Base-by-base conservation (phyloP, 352 stramenopile genomes). In the Aphanomyces stellatus region DNA sequence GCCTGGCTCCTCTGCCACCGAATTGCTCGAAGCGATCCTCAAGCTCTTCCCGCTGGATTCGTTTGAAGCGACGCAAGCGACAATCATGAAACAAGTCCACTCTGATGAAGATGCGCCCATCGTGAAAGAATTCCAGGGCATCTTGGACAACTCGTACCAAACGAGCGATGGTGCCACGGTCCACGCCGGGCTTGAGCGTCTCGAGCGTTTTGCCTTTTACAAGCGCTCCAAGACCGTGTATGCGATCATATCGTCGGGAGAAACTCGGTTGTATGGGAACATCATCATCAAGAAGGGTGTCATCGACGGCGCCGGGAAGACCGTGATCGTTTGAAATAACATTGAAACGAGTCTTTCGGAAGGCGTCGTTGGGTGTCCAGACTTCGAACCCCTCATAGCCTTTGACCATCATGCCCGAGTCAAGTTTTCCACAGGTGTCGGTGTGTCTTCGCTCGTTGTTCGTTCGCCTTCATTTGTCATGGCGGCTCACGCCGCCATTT, bases 141-240 rank as follows among this genome's bases (percentile, higher is more conserved):
- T 65, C n/a, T 24, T 65, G 5, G 27, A 33, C 4, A 10, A 31
- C 0, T 5, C 40, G 59, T 65, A 65, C 46, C 41, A 17, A 28
- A 37, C 41, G 8, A 28, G 17, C 25, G 74, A 80, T 57, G 4
- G 34, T 2, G 49, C 64, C 53, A 33, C 74, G 53, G 68, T 27
- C 25, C 33, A 49, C 19, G 30, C 53, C 5, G 70, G 69, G 62
- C 42, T 70, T 4, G 70, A 61, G 5, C 55, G 68, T 13, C 51
- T 80, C 1, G 74, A 83, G 22, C 63, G 76, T 48, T 76, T 76
- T 60, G 46, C 46, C 22, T 83, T 83, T 60, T 83, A 83, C 56
- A 65, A 79, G 24, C 68, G 77, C 53, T 69, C 73, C 15, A 65
- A 67, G 51, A 72, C 51, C 13, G 75, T 69, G 37, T 83, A 75